These are phyloP conservation scores for Penstemon barbatus DNA, from an alignment of 257 asterid species.

Conservation along the genomic window DNA sequence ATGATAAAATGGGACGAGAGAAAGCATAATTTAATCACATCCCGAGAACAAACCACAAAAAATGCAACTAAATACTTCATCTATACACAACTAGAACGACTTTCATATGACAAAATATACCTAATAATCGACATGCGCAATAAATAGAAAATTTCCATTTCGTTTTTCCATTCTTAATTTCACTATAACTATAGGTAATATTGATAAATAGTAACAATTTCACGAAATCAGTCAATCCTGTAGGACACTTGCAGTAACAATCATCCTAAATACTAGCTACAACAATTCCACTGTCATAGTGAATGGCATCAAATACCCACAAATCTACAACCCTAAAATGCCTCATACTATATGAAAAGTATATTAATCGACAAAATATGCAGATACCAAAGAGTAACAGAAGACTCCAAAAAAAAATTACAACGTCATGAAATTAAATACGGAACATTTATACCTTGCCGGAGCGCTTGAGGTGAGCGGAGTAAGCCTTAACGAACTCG, in stretches of 20 bases:
- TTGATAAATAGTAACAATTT: too few relatives aligned
- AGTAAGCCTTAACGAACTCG: constrained; percentile 77
- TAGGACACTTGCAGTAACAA: too few relatives aligned
- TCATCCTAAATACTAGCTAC: background rate
- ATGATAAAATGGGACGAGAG: background rate
- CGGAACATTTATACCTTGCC: constrained; percentile 65
- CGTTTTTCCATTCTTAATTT: background rate
- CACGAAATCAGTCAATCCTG: too few relatives aligned
- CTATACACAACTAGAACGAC: too few relatives aligned
- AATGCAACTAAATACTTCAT: too few relatives aligned
- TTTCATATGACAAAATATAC: background rate
- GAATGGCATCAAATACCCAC: background rate
- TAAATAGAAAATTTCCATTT: background rate
- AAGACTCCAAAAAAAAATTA: background rate
- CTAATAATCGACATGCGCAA: background rate
- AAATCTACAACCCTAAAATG: background rate
- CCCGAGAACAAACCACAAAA: too few relatives aligned
- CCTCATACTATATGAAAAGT: background rate
- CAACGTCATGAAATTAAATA: background rate
- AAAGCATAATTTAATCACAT: background rate
- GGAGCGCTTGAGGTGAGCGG: constrained; percentile 91
- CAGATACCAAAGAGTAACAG: background rate
- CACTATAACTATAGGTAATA: too few relatives aligned
- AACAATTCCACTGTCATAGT: background rate
- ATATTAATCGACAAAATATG: background rate